Percentiles rank a stretch among this genome's conserved stretches.
Evolutionary conservation across 805 yeast genomes (phyloP).

Genomic region (Ogataea minuta): DNA sequence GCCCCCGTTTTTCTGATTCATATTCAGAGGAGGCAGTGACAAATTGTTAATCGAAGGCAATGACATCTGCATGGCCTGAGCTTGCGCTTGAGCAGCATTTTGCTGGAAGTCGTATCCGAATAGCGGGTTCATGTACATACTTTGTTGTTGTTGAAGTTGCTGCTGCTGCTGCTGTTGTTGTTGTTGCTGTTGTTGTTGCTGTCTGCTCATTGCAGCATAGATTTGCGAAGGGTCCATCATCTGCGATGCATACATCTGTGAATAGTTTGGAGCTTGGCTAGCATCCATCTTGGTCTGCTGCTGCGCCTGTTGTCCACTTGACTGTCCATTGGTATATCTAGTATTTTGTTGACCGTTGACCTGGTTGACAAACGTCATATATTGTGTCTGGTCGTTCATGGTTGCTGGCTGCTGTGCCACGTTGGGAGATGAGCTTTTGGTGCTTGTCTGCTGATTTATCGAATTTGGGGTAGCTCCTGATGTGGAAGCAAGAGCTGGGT

Average conservation of each 20-base stretch:
- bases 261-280: constrained; percentile 20
- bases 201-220: constrained; percentile 25
- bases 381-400: constrained; percentile 22
- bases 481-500: constrained; percentile 20
- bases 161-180: constrained; percentile 19
- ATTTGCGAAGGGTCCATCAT: constrained; percentile 26
- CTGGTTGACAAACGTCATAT: constrained; percentile 22
- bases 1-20: constrained; percentile 27
- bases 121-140: constrained; percentile 19
- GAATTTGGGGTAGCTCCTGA: constrained; percentile 7
- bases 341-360: constrained; percentile 22
- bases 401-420: constrained; percentile 22
- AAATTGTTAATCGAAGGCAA: constrained; percentile 32
- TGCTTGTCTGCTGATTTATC: constrained; percentile 13
- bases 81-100: constrained; percentile 20
- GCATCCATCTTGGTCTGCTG: constrained; percentile 20
- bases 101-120: constrained; percentile 25
- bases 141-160: constrained; percentile 18
- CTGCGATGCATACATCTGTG: constrained; percentile 22
- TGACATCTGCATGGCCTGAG: constrained; percentile 24
- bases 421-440: constrained; percentile 23
- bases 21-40: constrained; percentile 33
- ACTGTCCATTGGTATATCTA: constrained; percentile 20
- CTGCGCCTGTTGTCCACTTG: constrained; percentile 14
- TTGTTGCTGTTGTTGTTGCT: constrained; percentile 19